These are phyloP conservation scores for Aureobasidium sp. DNA, from an alignment of 2,329 filamentous ascomycete species.

Conservation along the genomic window DNA sequence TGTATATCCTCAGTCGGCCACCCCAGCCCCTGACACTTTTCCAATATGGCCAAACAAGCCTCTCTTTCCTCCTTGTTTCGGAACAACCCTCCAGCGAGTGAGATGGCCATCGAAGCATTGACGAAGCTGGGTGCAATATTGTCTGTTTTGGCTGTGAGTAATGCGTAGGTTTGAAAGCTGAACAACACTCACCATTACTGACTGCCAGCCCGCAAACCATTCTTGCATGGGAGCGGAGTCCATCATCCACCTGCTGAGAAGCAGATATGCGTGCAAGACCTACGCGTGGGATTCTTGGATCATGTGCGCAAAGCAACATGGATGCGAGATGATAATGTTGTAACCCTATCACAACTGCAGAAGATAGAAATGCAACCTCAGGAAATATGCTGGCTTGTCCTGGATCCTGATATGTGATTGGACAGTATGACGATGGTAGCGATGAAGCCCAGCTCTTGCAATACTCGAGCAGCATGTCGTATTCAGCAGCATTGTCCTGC, in stretches of 20 bases:
- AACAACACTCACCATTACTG: too few relatives aligned
- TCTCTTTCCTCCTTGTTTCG: neutral
- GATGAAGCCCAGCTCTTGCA: neutral
- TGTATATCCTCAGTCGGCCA: too few relatives aligned
- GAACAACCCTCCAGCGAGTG: slow-evolving; percentile 29
- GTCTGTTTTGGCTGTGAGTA: too few relatives aligned
- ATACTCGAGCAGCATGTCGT: slow-evolving; percentile 10
- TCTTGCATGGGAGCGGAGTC: slow-evolving; percentile 38
- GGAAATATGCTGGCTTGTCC: slow-evolving; percentile 44
- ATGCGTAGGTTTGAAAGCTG: too few relatives aligned
- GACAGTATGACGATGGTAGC: neutral
- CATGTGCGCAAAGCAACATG: slow-evolving; percentile 48
- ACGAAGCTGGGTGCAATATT: slow-evolving; percentile 46
- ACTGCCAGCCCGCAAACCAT: slow-evolving; percentile 49
- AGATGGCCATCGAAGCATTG: slow-evolving; percentile 26
- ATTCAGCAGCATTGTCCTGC: too few relatives aligned
- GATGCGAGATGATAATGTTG: slow-evolving; percentile 52
- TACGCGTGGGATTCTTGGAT: slow-evolving; percentile 45
- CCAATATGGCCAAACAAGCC: neutral
- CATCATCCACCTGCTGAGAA: slow-evolving; percentile 33
- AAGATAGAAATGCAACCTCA: slow-evolving; percentile 48
- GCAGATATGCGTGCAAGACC: slow-evolving; percentile 34
- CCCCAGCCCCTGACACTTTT: too few relatives aligned
- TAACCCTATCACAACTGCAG: slow-evolving; percentile 47
- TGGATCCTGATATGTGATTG: neutral